Conservation (phyloP, 441 rosid genomes). For the Adansonia grandidieri region DNA sequence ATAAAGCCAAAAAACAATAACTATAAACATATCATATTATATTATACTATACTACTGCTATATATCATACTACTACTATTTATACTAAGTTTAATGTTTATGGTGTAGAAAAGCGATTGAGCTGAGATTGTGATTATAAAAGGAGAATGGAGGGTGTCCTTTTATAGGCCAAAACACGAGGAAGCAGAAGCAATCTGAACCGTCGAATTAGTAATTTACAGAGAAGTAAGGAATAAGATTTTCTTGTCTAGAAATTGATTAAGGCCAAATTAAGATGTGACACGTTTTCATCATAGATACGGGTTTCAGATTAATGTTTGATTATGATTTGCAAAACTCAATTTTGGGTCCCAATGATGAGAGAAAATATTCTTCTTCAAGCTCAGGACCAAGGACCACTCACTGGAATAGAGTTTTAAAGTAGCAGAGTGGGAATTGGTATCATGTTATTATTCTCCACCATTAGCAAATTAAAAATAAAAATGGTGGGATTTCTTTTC, state of each 20-base stretch:
- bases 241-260: conserved; percentile 1
- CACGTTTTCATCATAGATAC: conserved; percentile 9
- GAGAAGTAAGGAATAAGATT: conserved; percentile 24
- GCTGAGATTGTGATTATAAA: not conserved
- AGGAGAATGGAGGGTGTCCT: conserved; percentile 3
- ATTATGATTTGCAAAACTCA: not conserved
- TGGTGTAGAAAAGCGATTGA: not conserved
- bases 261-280: not conserved
- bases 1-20: no score
- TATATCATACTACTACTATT: not conserved
- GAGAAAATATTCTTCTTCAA: not conserved
- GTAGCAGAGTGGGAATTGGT: not conserved
- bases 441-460: not conserved
- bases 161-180: conserved; percentile 36
- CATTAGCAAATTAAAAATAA: not conserved
- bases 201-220: conserved; percentile 16
- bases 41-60: no score
- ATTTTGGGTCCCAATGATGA: conserved; percentile 5
- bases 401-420: not conserved
- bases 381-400: not conserved
- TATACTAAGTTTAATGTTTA: not conserved
- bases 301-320: not conserved
- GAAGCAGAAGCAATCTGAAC: conserved; percentile 20
- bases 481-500: not conserved
- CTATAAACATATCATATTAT: no score